A percentile compares a stretch with the other conserved stretches of the same genome.
These are phyloP conservation scores for Carallia brachiata DNA, from an alignment of 345 rosid species.

Conservation along the genomic window DNA sequence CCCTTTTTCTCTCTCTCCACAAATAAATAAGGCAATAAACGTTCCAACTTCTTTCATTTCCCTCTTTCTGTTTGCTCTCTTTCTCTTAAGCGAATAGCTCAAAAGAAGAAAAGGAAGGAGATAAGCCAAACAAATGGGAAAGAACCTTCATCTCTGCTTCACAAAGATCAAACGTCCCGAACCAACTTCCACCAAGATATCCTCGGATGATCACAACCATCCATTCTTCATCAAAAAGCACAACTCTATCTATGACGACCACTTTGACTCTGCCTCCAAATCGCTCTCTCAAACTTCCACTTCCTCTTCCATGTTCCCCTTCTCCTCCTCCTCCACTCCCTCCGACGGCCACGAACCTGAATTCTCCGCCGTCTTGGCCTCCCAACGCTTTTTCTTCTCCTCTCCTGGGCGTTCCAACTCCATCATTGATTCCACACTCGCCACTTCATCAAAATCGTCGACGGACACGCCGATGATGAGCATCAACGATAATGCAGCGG, in stretches of 20 bases:
- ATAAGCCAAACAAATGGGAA: conserved; percentile 33
- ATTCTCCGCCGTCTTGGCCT: conserved; percentile 64
- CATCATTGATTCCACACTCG: conserved; percentile 58
- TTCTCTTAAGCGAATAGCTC: not conserved
- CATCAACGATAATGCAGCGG: not conserved
- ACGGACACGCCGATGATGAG: conserved; percentile 1
- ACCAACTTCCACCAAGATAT: conserved; percentile 4
- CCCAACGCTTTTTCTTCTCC: conserved; percentile 88
- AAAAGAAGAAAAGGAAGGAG: not conserved
- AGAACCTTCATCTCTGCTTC: conserved; percentile 59
- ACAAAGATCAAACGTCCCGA: conserved; percentile 36
- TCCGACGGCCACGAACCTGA: conserved; percentile 46
- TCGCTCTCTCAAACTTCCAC: not conserved
- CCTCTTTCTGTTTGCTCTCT: not conserved
- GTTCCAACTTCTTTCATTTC: too few relatives aligned
- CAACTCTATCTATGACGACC: conserved; percentile 43
- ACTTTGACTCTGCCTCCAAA: conserved; percentile 22
- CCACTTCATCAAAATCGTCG: conserved; percentile 24
- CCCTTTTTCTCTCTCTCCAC: not conserved
- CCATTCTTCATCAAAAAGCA: conserved; percentile 32
- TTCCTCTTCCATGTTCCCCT: not conserved
- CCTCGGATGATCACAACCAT: conserved; percentile 16
- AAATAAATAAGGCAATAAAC: not conserved
- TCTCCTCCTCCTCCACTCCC: conserved; percentile 19
- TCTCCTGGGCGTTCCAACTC: conserved; percentile 89